phyloP scores from a whole-genome alignment of 2,329 filamentous ascomycete genomes.

The Geosmithia flava region DNA sequence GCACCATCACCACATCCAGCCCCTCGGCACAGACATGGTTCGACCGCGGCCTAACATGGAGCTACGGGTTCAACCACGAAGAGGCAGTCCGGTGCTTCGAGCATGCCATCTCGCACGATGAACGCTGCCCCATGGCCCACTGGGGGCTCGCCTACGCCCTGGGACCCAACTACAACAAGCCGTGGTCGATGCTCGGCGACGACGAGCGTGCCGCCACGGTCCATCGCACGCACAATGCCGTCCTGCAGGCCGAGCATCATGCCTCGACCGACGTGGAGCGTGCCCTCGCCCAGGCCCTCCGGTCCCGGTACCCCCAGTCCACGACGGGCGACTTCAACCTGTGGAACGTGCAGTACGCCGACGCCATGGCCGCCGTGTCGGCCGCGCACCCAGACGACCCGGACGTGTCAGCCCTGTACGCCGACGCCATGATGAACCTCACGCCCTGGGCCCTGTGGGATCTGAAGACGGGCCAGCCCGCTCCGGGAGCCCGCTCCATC shows the following conservation, averaged over 20 bases:
- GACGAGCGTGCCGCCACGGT: constrained; percentile 42
- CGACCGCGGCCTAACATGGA: constrained; percentile 60
- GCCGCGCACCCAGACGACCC: constrained; percentile 24
- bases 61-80: constrained; percentile 65
- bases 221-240: constrained; percentile 15
- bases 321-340: constrained; percentile 17
- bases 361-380: constrained; percentile 25
- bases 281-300: constrained; percentile 51
- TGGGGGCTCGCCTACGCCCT: constrained; percentile 61
- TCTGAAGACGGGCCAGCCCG: constrained; percentile 15
- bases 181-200: constrained; percentile 59
- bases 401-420: constrained; percentile 22
- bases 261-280: constrained; percentile 30
- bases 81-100: constrained; percentile 56
- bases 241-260: constrained; percentile 12
- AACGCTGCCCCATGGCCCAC: constrained; percentile 47
- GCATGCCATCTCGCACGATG: constrained; percentile 40
- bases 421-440: constrained; percentile 34
- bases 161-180: constrained; percentile 68
- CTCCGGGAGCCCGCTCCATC: constrained; percentile 7
- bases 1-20: constrained; percentile 40
- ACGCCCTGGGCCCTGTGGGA: constrained; percentile 32
- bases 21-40: constrained; percentile 52
- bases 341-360: constrained; percentile 21
- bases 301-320: constrained; percentile 41